Percentiles rank a stretch among this genome's conserved stretches.
These are phyloP conservation scores for Neoscytalidium dimidiatum DNA, from an alignment of 2,329 filamentous ascomycete species.

Conservation along the genomic window DNA sequence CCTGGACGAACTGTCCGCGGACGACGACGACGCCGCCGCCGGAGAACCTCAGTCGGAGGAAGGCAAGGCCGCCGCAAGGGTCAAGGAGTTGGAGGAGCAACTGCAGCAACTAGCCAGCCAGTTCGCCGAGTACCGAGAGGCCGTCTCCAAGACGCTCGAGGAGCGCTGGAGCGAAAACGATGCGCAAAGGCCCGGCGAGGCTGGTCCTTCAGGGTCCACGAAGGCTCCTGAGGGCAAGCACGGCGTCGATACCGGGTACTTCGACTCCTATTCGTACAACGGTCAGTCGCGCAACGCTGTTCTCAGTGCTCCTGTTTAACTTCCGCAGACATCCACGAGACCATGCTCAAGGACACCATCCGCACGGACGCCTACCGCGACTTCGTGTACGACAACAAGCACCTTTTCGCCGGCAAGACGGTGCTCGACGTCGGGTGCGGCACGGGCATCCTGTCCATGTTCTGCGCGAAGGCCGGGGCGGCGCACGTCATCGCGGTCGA, in stretches of 20 bases:
- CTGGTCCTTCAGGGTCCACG: slow-evolving; percentile 25
- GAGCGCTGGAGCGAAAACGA: slow-evolving; percentile 40
- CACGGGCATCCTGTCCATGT: slow-evolving; percentile 88
- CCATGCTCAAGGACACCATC: slow-evolving; percentile 88
- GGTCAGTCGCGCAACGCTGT: slow-evolving; percentile 47
- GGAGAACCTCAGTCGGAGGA: slow-evolving; percentile 26
- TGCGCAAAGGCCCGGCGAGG: slow-evolving; percentile 30
- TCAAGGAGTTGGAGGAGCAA: slow-evolving; percentile 20
- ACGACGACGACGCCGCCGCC: not conserved
- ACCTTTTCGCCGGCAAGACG: slow-evolving; percentile 80
- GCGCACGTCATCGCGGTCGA: slow-evolving; percentile 87
- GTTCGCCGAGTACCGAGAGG: slow-evolving; percentile 43
- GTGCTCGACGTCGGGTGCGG: slow-evolving; percentile 87
- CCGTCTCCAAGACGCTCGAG: slow-evolving; percentile 24
- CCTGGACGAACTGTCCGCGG: slow-evolving; percentile 69
- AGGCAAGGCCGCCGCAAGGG: slow-evolving; percentile 3
- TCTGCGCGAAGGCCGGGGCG: slow-evolving; percentile 88
- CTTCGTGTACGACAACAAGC: slow-evolving; percentile 90
- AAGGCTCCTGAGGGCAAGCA: slow-evolving; percentile 40
- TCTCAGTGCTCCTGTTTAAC: not conserved
- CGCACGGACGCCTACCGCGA: slow-evolving; percentile 91
- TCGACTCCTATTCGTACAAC: slow-evolving; percentile 67
- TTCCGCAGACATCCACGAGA: slow-evolving; percentile 79
- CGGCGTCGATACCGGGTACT: slow-evolving; percentile 60
- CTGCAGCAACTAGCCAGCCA: slow-evolving; percentile 36